Evolutionary conservation across 2,329 filamentous ascomycete species (phyloP), one percentile per base, ranked within the genome.

Genomic region (Trichoderma citrinoviride): DNA sequence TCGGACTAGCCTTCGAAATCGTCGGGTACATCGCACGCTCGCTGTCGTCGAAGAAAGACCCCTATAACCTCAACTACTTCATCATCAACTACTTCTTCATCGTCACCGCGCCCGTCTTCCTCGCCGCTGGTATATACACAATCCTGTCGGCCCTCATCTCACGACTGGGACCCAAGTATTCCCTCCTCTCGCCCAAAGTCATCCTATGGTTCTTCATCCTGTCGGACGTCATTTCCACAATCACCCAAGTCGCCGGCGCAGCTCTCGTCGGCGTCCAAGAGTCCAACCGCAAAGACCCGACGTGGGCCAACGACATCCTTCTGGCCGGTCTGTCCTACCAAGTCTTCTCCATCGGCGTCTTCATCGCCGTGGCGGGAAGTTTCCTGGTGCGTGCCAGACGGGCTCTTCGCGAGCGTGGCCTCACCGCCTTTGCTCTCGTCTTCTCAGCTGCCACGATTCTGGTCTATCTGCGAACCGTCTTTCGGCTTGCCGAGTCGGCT

Each of bases 81-180:
- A 82, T 87, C 44, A 74, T 84, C 52, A 83, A 85, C 70, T 86
- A 86, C 76, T 87, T 87, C 77, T 85, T 85, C 77, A 85, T 87
- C 72, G 84, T 87, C 66, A 82, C 82, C 0, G 84, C 84, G 0
- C 84, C 84, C 1, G 84, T 87, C 43, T 84, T 86, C 70, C 80
- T 86, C 73, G 79, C 82, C 17, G 84, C 84, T 0, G 79, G 80
- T 0, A 82, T 86, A 56, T 87, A 86, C 76, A 82, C 81, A n/a
- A 75, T 84, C 53, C 76, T 86, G 7, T 81, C 79, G 0, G 77
- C 80, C 3, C 73, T 86, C 37, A 84, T 86, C 57, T 75, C 76
- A 49, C 73, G 77, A 10, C 75, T 81, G 43, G 81, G 80, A 3
- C 71, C 73, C 3, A 68, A 74, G 25, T 80, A 81, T 68, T 77